Evolutionary conservation across 2,329 filamentous ascomycete genomes (phyloP), one percentile per base, ranked within the genome.

Genomic region (Lachnum nothofagi): DNA sequence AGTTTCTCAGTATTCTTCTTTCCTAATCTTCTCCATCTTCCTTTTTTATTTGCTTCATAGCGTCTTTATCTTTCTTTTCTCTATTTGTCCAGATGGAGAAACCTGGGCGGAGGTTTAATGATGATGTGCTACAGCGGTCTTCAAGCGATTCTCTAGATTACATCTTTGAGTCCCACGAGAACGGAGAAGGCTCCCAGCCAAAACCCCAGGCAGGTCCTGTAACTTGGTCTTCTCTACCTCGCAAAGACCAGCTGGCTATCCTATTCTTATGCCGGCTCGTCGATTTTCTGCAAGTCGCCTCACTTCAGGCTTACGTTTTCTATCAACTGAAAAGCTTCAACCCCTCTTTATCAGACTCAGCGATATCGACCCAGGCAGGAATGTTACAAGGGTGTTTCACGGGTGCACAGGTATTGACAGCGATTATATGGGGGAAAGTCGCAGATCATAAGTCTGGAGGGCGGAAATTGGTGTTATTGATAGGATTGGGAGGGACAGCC

Each of bases 211-310:
- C 25, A 12, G 42, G 38, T 24, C 40, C 43, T 27, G 79, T 86
- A 35, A 80, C 82, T 54, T 90, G 86, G 86, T 71, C 73, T 46
- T 80, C 82, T 1, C 71, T 90, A 0, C 86, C 86, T 2, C 75
- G 80, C 40, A 90, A 88, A 65, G 75, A 79, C 51, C 85, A 90
- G 63, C 73, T 90, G 5, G 68, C 79, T 27, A 81, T 90, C 44
- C 68, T 90, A 19, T 86, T 84, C 9, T 70, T 88, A 22, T 80
- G 82, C 41, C 80, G 86, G 14, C 70, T 89, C 6, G 85, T 85
- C 7, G 86, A 90, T 63, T 87, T 86, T 39, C 68, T 91, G 31
- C 85, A 86, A 4, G 79, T 88, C 57, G 83, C 83, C 5, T 80
- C 75, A 7, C 65, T 85, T 2, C 73, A 82, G 42, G 75, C 82